Evolutionary conservation across 192 early-diverging fungal species (phyloP).

Genomic region (Coemansia sp.): DNA sequence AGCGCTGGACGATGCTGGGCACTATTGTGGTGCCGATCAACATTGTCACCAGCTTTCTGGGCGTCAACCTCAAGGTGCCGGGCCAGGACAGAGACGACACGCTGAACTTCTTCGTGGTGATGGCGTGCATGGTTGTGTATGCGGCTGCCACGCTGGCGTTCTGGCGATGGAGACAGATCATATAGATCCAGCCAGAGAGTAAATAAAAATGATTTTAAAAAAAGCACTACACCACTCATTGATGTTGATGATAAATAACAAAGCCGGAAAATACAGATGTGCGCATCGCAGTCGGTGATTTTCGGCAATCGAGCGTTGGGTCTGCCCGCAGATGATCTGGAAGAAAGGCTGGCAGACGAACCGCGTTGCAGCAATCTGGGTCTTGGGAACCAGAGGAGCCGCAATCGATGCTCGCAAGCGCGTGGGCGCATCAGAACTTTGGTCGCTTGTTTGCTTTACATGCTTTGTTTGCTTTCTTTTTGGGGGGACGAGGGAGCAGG

Average conservation of each 20-base stretch:
- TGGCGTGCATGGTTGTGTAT: conserved; percentile 49
- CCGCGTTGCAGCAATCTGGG: neutral
- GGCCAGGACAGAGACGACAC: conserved; percentile 62
- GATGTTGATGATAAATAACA: neutral
- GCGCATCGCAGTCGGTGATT: neutral
- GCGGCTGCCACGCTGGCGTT: conserved; percentile 39
- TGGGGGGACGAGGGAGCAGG: neutral
- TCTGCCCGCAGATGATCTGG: no score
- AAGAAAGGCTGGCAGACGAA: neutral
- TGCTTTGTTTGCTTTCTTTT: neutral
- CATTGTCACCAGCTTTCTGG: conserved; percentile 61
- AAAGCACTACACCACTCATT: no score
- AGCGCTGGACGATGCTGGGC: conserved; percentile 55
- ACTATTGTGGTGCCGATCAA: conserved; percentile 54
- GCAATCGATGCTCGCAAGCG: no score
- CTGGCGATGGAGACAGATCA: conserved; percentile 47
- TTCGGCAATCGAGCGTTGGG: neutral
- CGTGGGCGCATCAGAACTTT: neutral
- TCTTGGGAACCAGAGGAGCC: neutral
- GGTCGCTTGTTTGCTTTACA: neutral
- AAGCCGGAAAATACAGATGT: neutral
- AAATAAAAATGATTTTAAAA: no score
- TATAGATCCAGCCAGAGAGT: neutral
- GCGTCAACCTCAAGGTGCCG: conserved; percentile 70
- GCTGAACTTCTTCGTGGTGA: conserved; percentile 52